Base-by-base conservation (phyloP, 768 basidiomycete genomes). In the Mycena albidolilacea region DNA sequence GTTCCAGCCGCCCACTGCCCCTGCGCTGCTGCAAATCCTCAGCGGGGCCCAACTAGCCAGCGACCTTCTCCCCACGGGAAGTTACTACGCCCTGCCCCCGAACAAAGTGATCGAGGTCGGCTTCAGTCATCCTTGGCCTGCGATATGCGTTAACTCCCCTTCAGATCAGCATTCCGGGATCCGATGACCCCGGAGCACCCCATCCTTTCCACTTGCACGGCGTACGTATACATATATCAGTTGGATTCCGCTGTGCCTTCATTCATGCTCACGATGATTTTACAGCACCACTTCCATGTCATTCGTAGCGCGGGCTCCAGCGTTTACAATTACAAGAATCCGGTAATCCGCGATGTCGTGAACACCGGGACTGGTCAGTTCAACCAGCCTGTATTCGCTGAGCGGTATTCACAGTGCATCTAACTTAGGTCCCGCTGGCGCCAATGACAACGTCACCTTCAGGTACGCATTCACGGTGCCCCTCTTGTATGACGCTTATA, bases 11-110 rank as follows among this genome's bases (percentile, higher is more conserved):
- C 86, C 86, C 0, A 76, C 79, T 6, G 81, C 84, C 1, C 87
- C 86, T 2, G 86, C 85, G 2, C 78, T 88, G 3, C 78, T 87
- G 48, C 86, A 88, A 68, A 85, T 87, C 7, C 64, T 87, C 50
- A 85, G 82, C 59, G 87, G 87, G 23, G 80, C 82, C n/a, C 78
- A 76, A 39, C 67, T 74, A 44, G 83, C 86, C 12, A 67, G 77
- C 19, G 77, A 80, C 30, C 73, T 82, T 23, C 77, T 83, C 8
- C 78, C 82, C 2, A 48, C 78, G 11, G 84, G 84, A 19, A 79
- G 82, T 19, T 81, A 86, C 17, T 85, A 83, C 59, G 67, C 80
- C 11, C 78, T 88, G 8, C 84, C 84, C 0, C 63, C 74, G n/a
- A 84, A 87, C 74, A 80, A 85, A 63, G 78, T 81, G 21, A 81